Evolutionary conservation across 2,329 filamentous ascomycete genomes (phyloP).

Genomic region (Sclerotinia minor): DNA sequence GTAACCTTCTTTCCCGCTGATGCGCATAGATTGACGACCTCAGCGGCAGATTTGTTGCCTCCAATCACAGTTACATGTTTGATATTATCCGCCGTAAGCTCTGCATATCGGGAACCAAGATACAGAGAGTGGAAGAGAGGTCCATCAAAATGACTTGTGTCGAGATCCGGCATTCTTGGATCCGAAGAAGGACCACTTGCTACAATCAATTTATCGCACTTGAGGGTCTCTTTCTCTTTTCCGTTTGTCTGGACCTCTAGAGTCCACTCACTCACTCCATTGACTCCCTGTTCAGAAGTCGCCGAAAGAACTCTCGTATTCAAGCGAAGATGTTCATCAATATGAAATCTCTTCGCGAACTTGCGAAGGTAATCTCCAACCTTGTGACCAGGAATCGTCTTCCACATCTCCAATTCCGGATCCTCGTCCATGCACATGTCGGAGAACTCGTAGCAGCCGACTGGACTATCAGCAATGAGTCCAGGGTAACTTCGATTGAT

Average conservation of each 20-base stretch:
- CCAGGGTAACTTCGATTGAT: constrained; percentile 64
- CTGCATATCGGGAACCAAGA: constrained; percentile 17
- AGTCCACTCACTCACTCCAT: constrained; percentile 15
- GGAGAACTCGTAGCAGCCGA: constrained; percentile 70
- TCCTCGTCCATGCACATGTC: constrained; percentile 57
- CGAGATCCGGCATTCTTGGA: constrained; percentile 27
- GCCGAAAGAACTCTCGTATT: constrained; percentile 47
- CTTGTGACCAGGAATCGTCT: constrained; percentile 22
- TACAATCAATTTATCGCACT: constrained; percentile 26
- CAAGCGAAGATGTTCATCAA: constrained; percentile 22
- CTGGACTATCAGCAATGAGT: constrained; percentile 70
- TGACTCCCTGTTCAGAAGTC: neutral
- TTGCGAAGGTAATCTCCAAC: constrained; percentile 30
- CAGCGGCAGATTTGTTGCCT: constrained; percentile 30
- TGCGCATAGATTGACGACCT: constrained; percentile 26
- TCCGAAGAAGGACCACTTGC: constrained; percentile 27
- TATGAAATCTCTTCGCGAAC: constrained; percentile 27
- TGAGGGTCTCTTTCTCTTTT: constrained; percentile 1
- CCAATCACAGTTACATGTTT: constrained; percentile 29
- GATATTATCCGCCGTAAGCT: constrained; percentile 24
- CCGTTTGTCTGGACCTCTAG: constrained; percentile 20
- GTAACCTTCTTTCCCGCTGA: constrained; percentile 29
- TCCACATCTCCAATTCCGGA: constrained; percentile 22
- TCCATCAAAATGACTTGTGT: constrained; percentile 23
- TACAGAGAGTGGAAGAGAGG: constrained; percentile 28